Evolutionary conservation across 257 asterid species (phyloP), one percentile per base, ranked within the genome.

Genomic region (Ilex asprella): DNA sequence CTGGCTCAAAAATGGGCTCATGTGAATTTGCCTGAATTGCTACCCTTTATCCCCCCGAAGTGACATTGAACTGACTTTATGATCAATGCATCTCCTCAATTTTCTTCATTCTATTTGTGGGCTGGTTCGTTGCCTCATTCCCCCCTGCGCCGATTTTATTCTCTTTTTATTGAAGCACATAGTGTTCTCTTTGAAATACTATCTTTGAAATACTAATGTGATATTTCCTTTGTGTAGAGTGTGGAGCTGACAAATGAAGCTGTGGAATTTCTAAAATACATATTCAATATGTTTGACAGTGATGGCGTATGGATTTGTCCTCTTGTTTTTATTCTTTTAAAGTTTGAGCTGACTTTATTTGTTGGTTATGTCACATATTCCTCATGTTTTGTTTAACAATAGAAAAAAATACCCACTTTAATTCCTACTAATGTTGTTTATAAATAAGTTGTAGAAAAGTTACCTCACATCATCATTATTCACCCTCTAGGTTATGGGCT

Each of bases 231-330:
- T 78, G 51, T 75, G 75, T 59, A 93, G 99, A 93, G 94, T 57
- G 94, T 83, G 76, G 99, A 93, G 94, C 84, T 93, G 60, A 81
- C 94, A 62, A 78, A 67, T 74, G 99, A 89, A 60, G 97, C 95
- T 59, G 68, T 82, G 80, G 96, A 93, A 27, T 93, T 89, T 67
- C 92, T 93, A 74, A 82, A 62, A 75, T 79, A 75, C 56, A 80
- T 79, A 60, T 89, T 93, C 78, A 16, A 70, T 80, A 82, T 96
- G 56, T 89, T 72, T 62, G 99, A 93, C 66, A 78, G 73, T 66
- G 96, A 93, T 67, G 70, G 89, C 68, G 99, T 92, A 89, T 39
- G 90, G 68, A 35, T 2, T 71, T 62, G 31, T 71, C 67, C 13
- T 75, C 56, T 67, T 53, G 57, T 59, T 30, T 31, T 56, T 29